Evolutionary conservation across 2,329 filamentous ascomycete species (phyloP).

Genomic region (Alternaria ethzedia): DNA sequence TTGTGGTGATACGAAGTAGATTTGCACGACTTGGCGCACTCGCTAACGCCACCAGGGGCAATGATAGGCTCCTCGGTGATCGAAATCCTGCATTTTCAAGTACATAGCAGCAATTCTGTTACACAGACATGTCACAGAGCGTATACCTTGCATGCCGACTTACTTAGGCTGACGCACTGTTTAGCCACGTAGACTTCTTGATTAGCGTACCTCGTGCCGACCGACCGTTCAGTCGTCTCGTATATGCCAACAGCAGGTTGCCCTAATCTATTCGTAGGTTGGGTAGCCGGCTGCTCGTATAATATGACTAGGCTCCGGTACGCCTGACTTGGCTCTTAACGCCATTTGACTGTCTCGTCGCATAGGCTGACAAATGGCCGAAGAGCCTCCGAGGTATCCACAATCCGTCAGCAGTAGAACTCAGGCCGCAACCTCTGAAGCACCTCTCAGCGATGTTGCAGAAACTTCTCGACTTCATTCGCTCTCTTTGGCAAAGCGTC

Average conservation of each 20-base stretch:
- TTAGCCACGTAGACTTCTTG: background rate
- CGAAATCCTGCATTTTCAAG: background rate
- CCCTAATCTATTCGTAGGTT: background rate
- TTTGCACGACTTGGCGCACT: background rate
- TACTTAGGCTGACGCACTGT: background rate
- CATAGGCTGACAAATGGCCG: background rate
- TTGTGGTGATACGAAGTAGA: background rate
- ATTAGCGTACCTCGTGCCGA: background rate
- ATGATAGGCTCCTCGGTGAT: background rate
- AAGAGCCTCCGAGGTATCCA: background rate
- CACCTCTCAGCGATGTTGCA: background rate
- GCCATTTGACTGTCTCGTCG: background rate
- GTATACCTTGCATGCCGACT: background rate
- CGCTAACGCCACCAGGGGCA: background rate
- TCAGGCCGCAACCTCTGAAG: background rate
- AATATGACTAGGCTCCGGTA: background rate
- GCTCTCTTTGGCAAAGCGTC: background rate
- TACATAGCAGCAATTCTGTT: background rate
- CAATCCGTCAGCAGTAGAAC: background rate
- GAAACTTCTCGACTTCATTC: background rate
- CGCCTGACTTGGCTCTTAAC: background rate
- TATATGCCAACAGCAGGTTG: background rate
- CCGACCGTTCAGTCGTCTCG: background rate
- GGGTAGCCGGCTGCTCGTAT: background rate
- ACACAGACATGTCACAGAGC: background rate